These are phyloP conservation scores for Quercus phellos DNA, from an alignment of 331 rosid species.

Conservation along the genomic window DNA sequence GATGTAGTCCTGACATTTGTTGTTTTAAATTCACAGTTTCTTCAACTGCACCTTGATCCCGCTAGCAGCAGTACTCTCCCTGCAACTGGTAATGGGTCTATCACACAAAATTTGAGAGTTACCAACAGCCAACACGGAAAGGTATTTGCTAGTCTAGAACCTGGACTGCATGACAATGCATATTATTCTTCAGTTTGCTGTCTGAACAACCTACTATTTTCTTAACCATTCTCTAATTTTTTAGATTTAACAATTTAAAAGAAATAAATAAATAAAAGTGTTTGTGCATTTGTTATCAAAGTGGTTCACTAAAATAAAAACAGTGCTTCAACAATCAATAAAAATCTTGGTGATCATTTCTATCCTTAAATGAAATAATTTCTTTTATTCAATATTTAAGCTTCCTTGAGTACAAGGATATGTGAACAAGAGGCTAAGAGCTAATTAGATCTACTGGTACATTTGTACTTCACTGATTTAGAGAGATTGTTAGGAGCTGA, in stretches of 20 bases:
- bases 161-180: background rate
- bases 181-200: background rate
- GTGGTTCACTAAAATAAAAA: background rate
- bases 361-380: background rate
- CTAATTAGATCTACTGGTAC: background rate
- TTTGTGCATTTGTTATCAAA: background rate
- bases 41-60: constrained; percentile 90
- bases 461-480: background rate
- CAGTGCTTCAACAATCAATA: background rate
- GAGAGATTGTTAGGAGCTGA: background rate
- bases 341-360: background rate
- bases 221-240: background rate
- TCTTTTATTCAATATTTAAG: background rate
- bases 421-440: background rate
- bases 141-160: constrained; percentile 37
- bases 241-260: no score
- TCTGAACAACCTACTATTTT: background rate
- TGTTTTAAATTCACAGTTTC: constrained; percentile 62
- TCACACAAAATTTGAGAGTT: constrained; percentile 76
- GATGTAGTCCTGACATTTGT: constrained; percentile 36
- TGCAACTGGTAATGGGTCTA: constrained; percentile 58
- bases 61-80: constrained; percentile 78
- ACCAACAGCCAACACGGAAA: constrained; percentile 92
- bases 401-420: background rate
- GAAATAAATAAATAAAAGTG: no score